Evolutionary conservation across 768 basidiomycete species (phyloP), one percentile per base, ranked within the genome.

Genomic region (Cantharellus anzutake): DNA sequence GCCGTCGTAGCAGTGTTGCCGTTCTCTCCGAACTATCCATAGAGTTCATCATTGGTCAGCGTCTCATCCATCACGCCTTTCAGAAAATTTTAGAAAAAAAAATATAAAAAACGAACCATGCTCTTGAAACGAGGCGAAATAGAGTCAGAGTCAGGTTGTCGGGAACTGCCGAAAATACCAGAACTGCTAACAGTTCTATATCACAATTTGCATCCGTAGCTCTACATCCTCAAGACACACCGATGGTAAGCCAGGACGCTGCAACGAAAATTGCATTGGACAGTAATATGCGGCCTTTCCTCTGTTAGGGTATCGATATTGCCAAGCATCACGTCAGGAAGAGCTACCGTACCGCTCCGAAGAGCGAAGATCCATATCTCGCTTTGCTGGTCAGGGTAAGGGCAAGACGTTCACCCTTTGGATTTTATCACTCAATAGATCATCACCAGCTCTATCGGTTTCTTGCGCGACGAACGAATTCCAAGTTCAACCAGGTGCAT

Each of bases 321-420:
- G 78, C 79, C 72, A 76, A 78, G 73, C 94, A 98, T 80, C 94
- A 99, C 83, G 93, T 96, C 83, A 94, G 87, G 84, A 97, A 96
- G 81, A 82, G 92, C 67, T 76, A 81, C 70, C 83, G 96, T 64
- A 86, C 86, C 66, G 89, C 89, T 64, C 96, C 96, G 72, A 89
- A 88, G 79, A 94, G 90, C 73, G 90, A 97, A 86, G 96, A 99
- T 74, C 94, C 94, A 16, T 98, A 99, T 77, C 81, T 99, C 67
- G 83, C 96, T 68, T 80, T 98, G 68, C 83, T 99, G 63, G 96
- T 98, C 74, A 98, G 97, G 82, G 93, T 93, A 69, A 62, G 73
- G 68, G 48, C 4, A n/a, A 14, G 20, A 56, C 4, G 5, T 29
- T 50, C n/a, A 3, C 4, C 20, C 51, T 14, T 16, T 2, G 4